Evolutionary conservation across 2,329 filamentous ascomycete genomes (phyloP), one percentile per base, ranked within the genome.

Genomic region (Beauveria sp.): DNA sequence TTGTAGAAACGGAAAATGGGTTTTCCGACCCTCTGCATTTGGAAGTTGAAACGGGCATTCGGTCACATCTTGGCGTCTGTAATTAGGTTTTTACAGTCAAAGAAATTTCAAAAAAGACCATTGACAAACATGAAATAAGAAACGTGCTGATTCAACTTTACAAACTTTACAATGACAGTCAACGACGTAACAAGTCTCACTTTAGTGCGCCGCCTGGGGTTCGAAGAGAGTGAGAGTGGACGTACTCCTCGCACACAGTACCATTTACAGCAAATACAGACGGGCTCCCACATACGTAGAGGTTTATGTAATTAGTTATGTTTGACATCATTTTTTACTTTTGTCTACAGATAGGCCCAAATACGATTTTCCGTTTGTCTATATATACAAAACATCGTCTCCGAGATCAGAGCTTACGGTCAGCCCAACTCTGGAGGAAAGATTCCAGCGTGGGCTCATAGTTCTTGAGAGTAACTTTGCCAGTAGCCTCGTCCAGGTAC

Each of bases 381-480:
- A 55, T 56, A 57, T 57, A 34, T 52, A 47, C 20, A 51, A 20
- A 37, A 24, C 20, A 3, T 50, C 16, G 16, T 16, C 28, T 43
- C 40, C 18, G n/a, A 2, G 12, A 37, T 73, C 72, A 82, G 64
- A 79, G 67, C 62, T 79, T 72, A 60, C 85, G 79, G 67, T 92
- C 89, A 2, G 80, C 88, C 80, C 84, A 96, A 74, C 90, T 94
- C 79, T 90, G 81, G 64, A 96, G 87, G 79, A 97, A 86, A 6
- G 92, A 92, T 72, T 89, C 84, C 7, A 87, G 78, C 6, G 85
- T 90, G 1, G 92, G 82, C 67, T 96, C 90, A 74, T 97, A 97
- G 76, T 97, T 91, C 77, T 87, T 90, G 73, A 96, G 75, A 16
- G 80, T 81, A 34, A 96, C 90, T 71, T 86, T 83, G 61, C 89